Percentiles rank a stretch among this genome's conserved stretches.
phyloP scores from a whole-genome alignment of 1,284 basidiomycete genomes.

The Cryptococcus neoformans region DNA sequence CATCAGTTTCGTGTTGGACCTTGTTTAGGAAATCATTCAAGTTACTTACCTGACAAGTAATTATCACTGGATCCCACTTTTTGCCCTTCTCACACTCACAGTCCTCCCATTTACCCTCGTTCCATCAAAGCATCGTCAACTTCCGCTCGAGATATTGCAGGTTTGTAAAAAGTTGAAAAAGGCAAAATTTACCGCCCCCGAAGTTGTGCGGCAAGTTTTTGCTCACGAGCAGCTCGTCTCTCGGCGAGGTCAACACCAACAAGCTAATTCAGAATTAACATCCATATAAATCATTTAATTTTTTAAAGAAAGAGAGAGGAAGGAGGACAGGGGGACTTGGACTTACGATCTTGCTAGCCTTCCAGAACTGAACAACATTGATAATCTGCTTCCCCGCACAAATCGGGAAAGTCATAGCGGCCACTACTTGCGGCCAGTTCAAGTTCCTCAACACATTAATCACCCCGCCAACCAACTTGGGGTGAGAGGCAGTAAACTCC shows the following conservation, averaged over 20 bases:
- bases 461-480: conserved; percentile 16
- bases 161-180: neutral
- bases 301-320: neutral
- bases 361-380: conserved; percentile 97
- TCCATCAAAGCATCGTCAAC: too few relatives aligned
- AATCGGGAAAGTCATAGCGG: conserved; percentile 64
- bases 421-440: conserved; percentile 81
- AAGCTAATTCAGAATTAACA: conserved; percentile 47
- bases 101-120: too few relatives aligned
- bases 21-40: too few relatives aligned
- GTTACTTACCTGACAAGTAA: too few relatives aligned
- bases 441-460: conserved; percentile 48
- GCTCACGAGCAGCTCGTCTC: conserved; percentile 63
- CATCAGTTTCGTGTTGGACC: too few relatives aligned
- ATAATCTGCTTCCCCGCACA: conserved; percentile 87
- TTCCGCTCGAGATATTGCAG: too few relatives aligned
- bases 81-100: too few relatives aligned
- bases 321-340: neutral
- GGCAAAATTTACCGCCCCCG: conserved; percentile 2
- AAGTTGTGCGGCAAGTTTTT: conserved; percentile 8
- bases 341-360: conserved; percentile 81
- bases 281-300: neutral
- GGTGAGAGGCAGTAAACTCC: conserved; percentile 18
- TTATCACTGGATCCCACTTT: too few relatives aligned
- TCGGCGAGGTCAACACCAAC: conserved; percentile 87